Base-by-base conservation (phyloP, 257 asterid genomes). In the Petunia secreta region DNA sequence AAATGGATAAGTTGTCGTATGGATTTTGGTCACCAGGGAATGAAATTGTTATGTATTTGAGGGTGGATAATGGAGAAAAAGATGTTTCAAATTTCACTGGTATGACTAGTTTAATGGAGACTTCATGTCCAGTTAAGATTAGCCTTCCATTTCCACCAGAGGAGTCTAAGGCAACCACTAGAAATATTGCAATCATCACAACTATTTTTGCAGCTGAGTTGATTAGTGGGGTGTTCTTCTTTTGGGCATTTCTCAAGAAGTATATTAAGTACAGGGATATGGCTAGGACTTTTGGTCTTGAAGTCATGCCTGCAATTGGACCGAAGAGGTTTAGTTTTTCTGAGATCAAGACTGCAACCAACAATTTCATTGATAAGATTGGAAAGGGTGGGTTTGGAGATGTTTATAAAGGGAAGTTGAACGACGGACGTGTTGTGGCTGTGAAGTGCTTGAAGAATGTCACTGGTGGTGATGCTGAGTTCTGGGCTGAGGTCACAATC, bases 251-350 rank as follows among this genome's bases (percentile, higher is more conserved):
- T 78, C 75, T 91, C 36, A 92, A 90, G 78, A 91, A 94, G 92
- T 94, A 94, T 60, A 88, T 85, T 5, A 91, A 92, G 91, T 94
- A 92, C 16, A 88, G 97, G 90, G 97, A 94, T 79, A 94, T 94
- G 97, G 98, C 98, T 0, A 85, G 93, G 87, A 91, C 95, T 0
- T 92, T 94, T 1, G 95, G 98, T 75, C 90, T 94, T 7, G 98
- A 94, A 87, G 88, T 89, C 53, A 89, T 94, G 91, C 97, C 97
- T 2, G 79, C 89, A 0, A 95, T 97, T 34, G 97, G 97, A 6
- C 95, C 95, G 3, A 94, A 88, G 87, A 87, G 95, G 90, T 94
- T 92, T 81, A 87, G 87, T 65, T 89, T 86, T 44, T 81, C 78
- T 0, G 97, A 94, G 86, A 87, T 94, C 40, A 91, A 83, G 80